Evolutionary conservation across 768 basidiomycete genomes (phyloP), one percentile per base, ranked within the genome.

Genomic region (Tephrocybe rancida): DNA sequence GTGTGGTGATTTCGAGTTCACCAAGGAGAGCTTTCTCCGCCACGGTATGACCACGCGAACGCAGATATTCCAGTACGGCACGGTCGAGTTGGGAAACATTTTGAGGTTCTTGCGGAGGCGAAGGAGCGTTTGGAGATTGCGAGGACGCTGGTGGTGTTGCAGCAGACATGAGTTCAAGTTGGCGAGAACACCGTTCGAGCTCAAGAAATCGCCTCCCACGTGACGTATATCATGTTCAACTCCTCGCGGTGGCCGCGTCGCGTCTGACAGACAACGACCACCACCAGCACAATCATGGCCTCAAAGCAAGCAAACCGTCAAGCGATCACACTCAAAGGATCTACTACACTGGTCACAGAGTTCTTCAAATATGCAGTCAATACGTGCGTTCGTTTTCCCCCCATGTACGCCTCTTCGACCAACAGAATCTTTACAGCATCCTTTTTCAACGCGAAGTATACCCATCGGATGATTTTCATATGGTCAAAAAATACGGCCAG

Each of bases 331-430:
- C 87, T 99, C 70, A 97, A 98, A 65, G 97, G 97, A 2, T 96
- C 94, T 0, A 93, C 94, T 2, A 81, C 85, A 35, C 80, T 98
- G 18, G 96, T 98, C 52, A 96, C 94, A 0, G 97, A 99, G 64
- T 98, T 99, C 80, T 98, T 99, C 81, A 98, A 98, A 75, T 98
- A 95, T 71, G 90, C 92, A n/a, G 93, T 94, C 61, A 97, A 97
- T 76, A 95, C 90, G 94, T 95, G 64, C 59, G 90, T 78, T n/a
- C n/a, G n/a, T n/a, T n/a, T 18, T 34, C 37, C 29, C 59, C 21
- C 7, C 21, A 6, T 37, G 19, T 32, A n/a, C 53, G 22, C 45
- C 34, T 32, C 30, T 42, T 37, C 55, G 5, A 26, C 29, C 14
- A 16, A 43, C 19, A 19, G 18, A 18, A 24, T 19, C 39, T 44